Base-by-base conservation (phyloP, 805 yeast species). In the Candida nanaspora region DNA sequence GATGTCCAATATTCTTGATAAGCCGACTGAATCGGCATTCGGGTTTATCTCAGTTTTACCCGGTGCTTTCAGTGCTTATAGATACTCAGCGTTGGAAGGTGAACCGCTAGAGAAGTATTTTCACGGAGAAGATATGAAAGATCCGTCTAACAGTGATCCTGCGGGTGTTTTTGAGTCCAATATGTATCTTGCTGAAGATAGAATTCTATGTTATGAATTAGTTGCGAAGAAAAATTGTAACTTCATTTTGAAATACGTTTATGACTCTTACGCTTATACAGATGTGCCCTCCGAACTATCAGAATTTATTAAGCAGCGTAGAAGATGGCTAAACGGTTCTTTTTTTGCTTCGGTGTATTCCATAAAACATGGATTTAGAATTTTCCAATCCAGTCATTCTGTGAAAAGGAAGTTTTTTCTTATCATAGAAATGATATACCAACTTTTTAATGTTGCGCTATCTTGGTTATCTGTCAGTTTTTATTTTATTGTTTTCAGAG, bases 311-410 rank as follows among this genome's bases (percentile, higher is more conserved):
- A 72, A 88, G 45, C 97, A 91, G 63, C 77, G 97, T 65, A 75
- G 98, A 57, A 78, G 98, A 64, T 91, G 98, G 98, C 75, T 91
- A 48, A 91, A 91, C 61, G 98, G 98, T 41, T 88, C 98, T 0
- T 84, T 91, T 57, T 91, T 91, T 64, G 97, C 98, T 0, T 93
- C 95, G 10, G 71, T 88, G 39, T 91, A 91, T 58, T 77, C 97
- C 1, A 71, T 86, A 43, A 71, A 78, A 37, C 95, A 89, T 61
- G 79, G 80, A 58, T 76, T 74, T 50, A 73, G 80, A 46, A 74
- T 91, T 41, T 79, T 91, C 82, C 57, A 70, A 2, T 82, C 95
- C 23, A 79, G 80, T 21, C 98, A 91, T 62, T 66, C 77, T n/a
- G 47, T 72, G 21, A 50, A 66, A 4, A 72, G 97, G 47, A 88